Conservation (phyloP, 202 grass and related monocot genomes). For the Cymbopogon flexuosus region DNA sequence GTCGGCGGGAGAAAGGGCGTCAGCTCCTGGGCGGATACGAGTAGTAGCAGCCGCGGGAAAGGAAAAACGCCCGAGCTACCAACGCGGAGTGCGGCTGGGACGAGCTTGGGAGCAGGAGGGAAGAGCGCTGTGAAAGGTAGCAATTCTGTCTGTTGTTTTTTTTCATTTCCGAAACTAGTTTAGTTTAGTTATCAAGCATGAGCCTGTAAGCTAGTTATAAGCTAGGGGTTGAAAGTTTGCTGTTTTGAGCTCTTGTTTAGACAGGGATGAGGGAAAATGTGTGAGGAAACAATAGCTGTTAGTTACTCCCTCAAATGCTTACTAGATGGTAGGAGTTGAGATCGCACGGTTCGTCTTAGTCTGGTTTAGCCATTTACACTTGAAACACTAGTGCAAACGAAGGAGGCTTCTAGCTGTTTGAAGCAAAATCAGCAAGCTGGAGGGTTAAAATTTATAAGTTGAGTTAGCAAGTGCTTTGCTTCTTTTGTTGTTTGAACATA, state of each 20-base stretch:
- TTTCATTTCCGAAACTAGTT: not conserved
- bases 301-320: not conserved
- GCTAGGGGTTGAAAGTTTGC: not conserved
- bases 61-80: conserved; percentile 37
- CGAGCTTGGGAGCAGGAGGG: conserved; percentile 20
- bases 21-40: conserved; percentile 46
- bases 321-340: not conserved
- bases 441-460: not conserved
- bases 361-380: not conserved
- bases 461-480: conserved; percentile 15
- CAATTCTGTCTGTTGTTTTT: not conserved
- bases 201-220: conserved; percentile 26
- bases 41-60: conserved; percentile 33
- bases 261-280: not conserved
- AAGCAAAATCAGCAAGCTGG: not conserved
- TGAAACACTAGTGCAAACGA: not conserved
- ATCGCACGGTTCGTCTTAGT: not conserved
- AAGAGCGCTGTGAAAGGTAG: conserved; percentile 47
- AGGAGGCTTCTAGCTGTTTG: conserved; percentile 8
- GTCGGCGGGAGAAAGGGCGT: conserved; percentile 33
- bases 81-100: not conserved
- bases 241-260: not conserved
- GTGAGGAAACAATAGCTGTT: not conserved
- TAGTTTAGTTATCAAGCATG: conserved; percentile 21
- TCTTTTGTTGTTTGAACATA: conserved; percentile 13